phyloP scores from a whole-genome alignment of 192 early-diverging fungal genomes.

The Rhizophagus clarus region DNA sequence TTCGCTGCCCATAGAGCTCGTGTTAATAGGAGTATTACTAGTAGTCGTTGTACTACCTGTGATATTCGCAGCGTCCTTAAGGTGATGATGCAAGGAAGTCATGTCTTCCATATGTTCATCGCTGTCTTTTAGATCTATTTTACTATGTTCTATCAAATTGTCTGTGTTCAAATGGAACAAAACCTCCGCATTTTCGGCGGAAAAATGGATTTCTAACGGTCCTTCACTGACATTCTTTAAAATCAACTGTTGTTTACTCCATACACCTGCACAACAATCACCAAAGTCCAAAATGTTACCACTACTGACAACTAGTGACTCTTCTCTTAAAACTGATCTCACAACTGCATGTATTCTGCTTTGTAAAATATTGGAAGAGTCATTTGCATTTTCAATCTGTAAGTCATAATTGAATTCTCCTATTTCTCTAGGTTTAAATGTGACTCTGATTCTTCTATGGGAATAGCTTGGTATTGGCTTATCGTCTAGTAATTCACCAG shows the following conservation, averaged over 20 bases:
- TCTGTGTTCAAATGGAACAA: conserved; percentile 57
- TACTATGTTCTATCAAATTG: conserved; percentile 6
- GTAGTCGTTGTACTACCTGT: background rate
- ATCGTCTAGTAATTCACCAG: conserved; percentile 47
- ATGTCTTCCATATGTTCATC: conserved; percentile 9
- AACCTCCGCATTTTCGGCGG: conserved; percentile 58
- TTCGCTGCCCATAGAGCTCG: conserved; percentile 42
- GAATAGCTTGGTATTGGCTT: conserved; percentile 72
- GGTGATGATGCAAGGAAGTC: background rate
- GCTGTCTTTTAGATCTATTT: background rate
- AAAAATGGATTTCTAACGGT: conserved; percentile 77
- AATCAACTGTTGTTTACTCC: conserved; percentile 76
- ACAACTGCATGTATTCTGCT: conserved; percentile 83
- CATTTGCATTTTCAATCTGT: conserved; percentile 89
- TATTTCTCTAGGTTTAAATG: conserved; percentile 82
- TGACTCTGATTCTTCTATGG: conserved; percentile 71
- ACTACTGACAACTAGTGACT: conserved; percentile 68
- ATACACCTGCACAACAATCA: conserved; percentile 89
- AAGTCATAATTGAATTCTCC: conserved; percentile 93
- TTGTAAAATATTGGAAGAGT: conserved; percentile 78
- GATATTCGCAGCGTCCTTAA: background rate
- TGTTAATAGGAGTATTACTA: conserved; percentile 36
- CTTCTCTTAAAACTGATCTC: conserved; percentile 71
- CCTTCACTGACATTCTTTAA: conserved; percentile 80
- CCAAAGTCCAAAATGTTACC: conserved; percentile 87